Evolutionary conservation across 2,329 filamentous ascomycete species (phyloP).

Genomic region (Coniochaeta pulveracea): DNA sequence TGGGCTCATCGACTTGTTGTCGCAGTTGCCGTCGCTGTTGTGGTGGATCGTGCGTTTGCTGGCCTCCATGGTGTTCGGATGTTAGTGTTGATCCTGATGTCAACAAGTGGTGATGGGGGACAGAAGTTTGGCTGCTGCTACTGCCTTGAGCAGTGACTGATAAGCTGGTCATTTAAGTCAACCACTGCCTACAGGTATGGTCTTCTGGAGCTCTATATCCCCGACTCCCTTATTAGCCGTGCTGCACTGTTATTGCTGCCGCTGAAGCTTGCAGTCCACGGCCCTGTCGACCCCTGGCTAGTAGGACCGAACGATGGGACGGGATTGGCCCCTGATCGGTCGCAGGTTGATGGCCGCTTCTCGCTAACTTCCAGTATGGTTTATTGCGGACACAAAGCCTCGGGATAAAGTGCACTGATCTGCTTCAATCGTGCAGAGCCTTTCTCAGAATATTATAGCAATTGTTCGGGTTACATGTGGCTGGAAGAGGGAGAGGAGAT

Average conservation of each 20-base stretch:
- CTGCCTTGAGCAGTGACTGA: constrained; percentile 13
- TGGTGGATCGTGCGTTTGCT: constrained; percentile 1
- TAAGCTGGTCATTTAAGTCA: constrained; percentile 14
- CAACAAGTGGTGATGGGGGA: background rate
- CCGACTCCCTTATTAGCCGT: background rate
- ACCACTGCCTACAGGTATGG: no score
- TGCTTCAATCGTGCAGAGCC: no score
- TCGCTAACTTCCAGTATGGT: background rate
- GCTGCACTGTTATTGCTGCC: background rate
- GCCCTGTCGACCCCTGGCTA: constrained; percentile 2
- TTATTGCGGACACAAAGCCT: background rate
- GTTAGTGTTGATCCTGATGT: constrained; percentile 1
- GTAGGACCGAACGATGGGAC: constrained; percentile 1
- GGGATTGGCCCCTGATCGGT: constrained; percentile 2
- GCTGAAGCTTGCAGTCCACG: constrained; percentile 1
- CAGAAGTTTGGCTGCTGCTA: constrained; percentile 6
- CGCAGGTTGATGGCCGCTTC: constrained; percentile 1
- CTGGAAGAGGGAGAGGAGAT: background rate
- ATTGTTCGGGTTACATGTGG: no score
- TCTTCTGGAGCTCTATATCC: background rate
- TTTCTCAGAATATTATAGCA: no score
- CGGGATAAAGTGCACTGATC: constrained; percentile 1
- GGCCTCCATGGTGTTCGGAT: constrained; percentile 3
- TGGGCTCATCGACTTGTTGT: constrained; percentile 8
- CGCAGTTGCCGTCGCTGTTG: constrained; percentile 5